These are phyloP conservation scores for Taxawa tesnikishii DNA, from an alignment of 2,329 filamentous ascomycete species.

Conservation along the genomic window DNA sequence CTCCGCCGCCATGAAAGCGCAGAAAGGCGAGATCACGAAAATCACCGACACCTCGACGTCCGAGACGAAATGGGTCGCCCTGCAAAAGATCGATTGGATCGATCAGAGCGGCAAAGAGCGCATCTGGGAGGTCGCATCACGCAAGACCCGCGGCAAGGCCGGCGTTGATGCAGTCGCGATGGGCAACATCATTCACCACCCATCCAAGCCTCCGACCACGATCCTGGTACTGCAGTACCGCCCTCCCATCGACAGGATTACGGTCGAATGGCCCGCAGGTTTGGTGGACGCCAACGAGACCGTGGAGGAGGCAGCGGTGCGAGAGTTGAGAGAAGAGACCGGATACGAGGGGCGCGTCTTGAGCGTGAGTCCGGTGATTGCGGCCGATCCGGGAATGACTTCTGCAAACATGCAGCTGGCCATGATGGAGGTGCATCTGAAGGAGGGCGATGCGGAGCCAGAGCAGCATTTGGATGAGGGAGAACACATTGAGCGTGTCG, in stretches of 20 bases:
- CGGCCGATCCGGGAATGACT: slow-evolving; percentile 42
- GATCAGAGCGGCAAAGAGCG: slow-evolving; percentile 30
- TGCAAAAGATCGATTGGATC: slow-evolving; percentile 4
- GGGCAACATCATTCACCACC: slow-evolving; percentile 39
- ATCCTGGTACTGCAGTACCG: slow-evolving; percentile 48
- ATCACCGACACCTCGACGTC: slow-evolving; percentile 3
- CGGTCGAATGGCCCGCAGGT: slow-evolving; percentile 48
- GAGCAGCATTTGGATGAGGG: slow-evolving; percentile 49
- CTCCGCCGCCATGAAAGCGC: slow-evolving; percentile 2
- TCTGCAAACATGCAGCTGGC: slow-evolving; percentile 30
- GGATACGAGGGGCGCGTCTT: slow-evolving; percentile 44
- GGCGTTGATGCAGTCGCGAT: slow-evolving; percentile 50
- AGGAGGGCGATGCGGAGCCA: slow-evolving; percentile 35
- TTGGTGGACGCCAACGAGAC: slow-evolving; percentile 45
- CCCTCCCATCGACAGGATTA: slow-evolving; percentile 43
- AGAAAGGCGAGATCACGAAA: slow-evolving; percentile 4
- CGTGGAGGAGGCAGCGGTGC: slow-evolving; percentile 41
- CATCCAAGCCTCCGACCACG: slow-evolving; percentile 32
- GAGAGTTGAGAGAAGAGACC: slow-evolving; percentile 50
- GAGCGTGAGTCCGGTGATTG: slow-evolving; percentile 46
- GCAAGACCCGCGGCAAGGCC: slow-evolving; percentile 41
- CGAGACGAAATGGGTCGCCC: slow-evolving; percentile 6
- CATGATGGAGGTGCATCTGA: slow-evolving; percentile 46
- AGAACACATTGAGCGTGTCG: slow-evolving; percentile 46
- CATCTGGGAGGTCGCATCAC: slow-evolving; percentile 37